Evolutionary conservation across 164 flowering plant genomes (phyloP), one percentile per base, ranked within the genome.

Genomic region (Vitis cinerea): DNA sequence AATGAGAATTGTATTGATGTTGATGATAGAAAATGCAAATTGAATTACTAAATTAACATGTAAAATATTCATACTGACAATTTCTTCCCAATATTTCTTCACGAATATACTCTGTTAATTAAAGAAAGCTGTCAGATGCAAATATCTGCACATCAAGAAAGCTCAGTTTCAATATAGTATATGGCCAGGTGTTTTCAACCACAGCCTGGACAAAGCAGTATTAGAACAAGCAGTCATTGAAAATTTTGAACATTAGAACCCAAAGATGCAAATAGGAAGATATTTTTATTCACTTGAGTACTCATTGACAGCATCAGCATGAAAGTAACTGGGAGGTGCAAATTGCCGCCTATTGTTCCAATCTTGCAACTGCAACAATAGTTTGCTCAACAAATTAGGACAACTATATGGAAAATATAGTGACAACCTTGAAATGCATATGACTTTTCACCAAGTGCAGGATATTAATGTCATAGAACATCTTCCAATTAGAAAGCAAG

Each of bases 41-140:
- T 6, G 10, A 44, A 27, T 13, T 8, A 7, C 3, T 23, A 19
- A 16, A 30, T 16, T 29, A 59, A 63, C 23, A 50, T 0, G n/a
- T 50, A 27, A 49, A 9, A 60, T 19, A 29, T 58, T 13, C 86
- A 61, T 84, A 94, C 98, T 97, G 67, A 77, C 98, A 94, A 74
- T 94, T 94, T 76, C 95, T 83, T 76, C 98, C 98, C 77, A 95
- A 78, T 71, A 92, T 89, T 84, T 95, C 99, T 79, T 95, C 99
- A 7, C 99, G 87, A 59, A 93, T 83, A 78, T 77, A 92, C 73
- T 95, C 99, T n/a, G 99, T 95, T 81, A 95, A 72, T 73, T 95
- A 97, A 61, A 95, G 93, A 78, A 92, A 95, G 88, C 98, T 95
- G 66, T 95, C 99, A 31, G 99, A 95, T 68, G 99, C 98, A 86